A percentile compares a stretch with the other conserved stretches of the same genome.
Conservation (phyloP, 805 yeast species). For the Yamadazyma scolyti region DNA sequence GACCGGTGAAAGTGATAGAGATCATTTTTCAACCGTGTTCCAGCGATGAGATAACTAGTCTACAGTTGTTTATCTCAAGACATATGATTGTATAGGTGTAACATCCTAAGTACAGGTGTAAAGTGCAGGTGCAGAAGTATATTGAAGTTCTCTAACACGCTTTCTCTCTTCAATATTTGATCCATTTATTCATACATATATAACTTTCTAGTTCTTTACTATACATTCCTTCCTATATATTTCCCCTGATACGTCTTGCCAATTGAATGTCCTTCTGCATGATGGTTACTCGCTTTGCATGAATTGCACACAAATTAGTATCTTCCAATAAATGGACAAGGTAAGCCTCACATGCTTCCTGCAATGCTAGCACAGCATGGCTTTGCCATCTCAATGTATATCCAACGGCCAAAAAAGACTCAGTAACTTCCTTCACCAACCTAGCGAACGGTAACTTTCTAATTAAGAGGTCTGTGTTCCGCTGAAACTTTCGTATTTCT, state of each 20-base stretch:
- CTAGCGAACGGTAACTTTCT: slow-evolving; percentile 77
- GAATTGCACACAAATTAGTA: slow-evolving; percentile 72
- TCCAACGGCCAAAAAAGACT: slow-evolving; percentile 49
- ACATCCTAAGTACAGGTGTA: too few relatives aligned
- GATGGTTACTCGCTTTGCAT: slow-evolving; percentile 79
- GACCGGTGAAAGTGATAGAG: too few relatives aligned
- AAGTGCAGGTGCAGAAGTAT: too few relatives aligned
- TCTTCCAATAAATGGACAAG: slow-evolving; percentile 71
- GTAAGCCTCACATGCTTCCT: slow-evolving; percentile 80
- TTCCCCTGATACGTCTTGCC: slow-evolving; percentile 73
- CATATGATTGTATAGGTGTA: too few relatives aligned
- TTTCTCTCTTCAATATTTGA: too few relatives aligned
- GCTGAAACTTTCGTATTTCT: slow-evolving; percentile 67
- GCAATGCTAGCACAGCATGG: slow-evolving; percentile 71
- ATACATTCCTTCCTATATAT: slow-evolving; percentile 2
- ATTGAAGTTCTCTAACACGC: too few relatives aligned
- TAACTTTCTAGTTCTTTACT: too few relatives aligned
- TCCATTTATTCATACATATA: too few relatives aligned
- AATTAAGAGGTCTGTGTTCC: slow-evolving; percentile 61
- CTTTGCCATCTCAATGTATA: slow-evolving; percentile 74
- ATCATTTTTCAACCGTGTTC: too few relatives aligned
- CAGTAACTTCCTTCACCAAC: slow-evolving; percentile 70
- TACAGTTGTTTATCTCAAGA: too few relatives aligned
- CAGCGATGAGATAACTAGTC: too few relatives aligned
- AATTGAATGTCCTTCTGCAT: slow-evolving; percentile 81